Conservation (phyloP, 257 asterid genomes). For the Solanum pimpinellifolium region DNA sequence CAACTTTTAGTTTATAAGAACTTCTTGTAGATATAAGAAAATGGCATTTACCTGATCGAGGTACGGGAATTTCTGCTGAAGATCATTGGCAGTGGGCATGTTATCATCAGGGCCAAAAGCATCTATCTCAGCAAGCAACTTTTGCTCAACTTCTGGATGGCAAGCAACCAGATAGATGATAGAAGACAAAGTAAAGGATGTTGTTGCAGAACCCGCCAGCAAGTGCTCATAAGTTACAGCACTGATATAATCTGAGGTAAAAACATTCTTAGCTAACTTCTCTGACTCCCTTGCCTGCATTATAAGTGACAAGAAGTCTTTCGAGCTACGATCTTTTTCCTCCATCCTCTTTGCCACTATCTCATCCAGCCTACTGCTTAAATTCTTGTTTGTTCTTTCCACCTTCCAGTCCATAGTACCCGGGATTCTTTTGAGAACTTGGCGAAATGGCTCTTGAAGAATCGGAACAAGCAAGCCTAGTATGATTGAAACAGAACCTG, state of each 20-base stretch:
- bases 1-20: neutral
- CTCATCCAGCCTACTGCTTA: constrained; percentile 43
- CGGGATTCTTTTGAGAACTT: constrained; percentile 67
- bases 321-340: constrained; percentile 31
- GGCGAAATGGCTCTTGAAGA: constrained; percentile 84
- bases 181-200: constrained; percentile 75
- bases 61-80: constrained; percentile 63
- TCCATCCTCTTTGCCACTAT: constrained; percentile 49
- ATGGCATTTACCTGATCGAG: constrained; percentile 47
- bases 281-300: constrained; percentile 56
- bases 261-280: constrained; percentile 35
- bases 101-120: constrained; percentile 48
- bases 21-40: neutral
- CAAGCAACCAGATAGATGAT: constrained; percentile 60
- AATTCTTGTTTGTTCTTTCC: constrained; percentile 45
- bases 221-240: constrained; percentile 94
- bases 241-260: constrained; percentile 64
- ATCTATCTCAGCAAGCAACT: constrained; percentile 64
- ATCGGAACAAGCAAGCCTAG: constrained; percentile 68
- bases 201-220: constrained; percentile 89
- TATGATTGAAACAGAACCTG: constrained; percentile 77
- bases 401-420: constrained; percentile 84
- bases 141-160: constrained; percentile 59
- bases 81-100: constrained; percentile 65
- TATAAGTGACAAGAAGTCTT: constrained; percentile 70